A percentile compares a stretch with the other conserved stretches of the same genome.
Conservation (phyloP, 345 rosid genomes). For the Cardamine chenopodiifolia region DNA sequence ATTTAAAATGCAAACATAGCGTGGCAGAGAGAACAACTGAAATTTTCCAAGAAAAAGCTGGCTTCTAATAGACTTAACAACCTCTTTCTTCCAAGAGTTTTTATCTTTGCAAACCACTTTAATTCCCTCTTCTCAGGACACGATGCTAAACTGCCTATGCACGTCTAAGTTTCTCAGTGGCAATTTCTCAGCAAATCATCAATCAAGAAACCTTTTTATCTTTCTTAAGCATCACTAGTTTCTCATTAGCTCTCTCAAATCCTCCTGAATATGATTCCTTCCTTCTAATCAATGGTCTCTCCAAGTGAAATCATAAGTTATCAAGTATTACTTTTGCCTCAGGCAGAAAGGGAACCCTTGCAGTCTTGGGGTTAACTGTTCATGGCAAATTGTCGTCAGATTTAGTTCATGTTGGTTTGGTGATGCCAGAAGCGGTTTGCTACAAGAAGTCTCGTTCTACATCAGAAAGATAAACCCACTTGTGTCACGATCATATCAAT, state of each 20-base stretch:
- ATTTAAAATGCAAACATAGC: constrained; percentile 40
- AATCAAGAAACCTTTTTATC: constrained; percentile 68
- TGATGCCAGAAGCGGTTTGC: constrained; percentile 60
- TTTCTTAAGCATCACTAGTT: constrained; percentile 60
- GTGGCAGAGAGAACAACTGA: constrained; percentile 70
- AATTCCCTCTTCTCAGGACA: constrained; percentile 89
- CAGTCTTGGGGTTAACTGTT: no score
- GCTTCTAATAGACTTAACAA: no score
- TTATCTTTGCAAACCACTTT: constrained; percentile 76
- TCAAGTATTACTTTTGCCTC: no score
- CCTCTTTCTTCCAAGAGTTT: constrained; percentile 70
- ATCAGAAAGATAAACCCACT: constrained; percentile 39
- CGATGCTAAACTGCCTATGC: constrained; percentile 80
- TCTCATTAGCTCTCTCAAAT: constrained; percentile 74
- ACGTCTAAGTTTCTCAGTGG: constrained; percentile 72
- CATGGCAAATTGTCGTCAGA: constrained; percentile 54
- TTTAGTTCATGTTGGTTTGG: constrained; percentile 52
- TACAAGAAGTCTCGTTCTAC: constrained; percentile 9
- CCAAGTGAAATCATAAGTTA: no score
- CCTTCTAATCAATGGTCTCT: no score
- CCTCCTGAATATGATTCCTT: constrained; percentile 66
- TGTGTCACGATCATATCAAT: constrained; percentile 28
- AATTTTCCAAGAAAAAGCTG: constrained; percentile 69
- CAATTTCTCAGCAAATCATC: constrained; percentile 64
- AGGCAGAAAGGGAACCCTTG: no score